Percentiles rank a stretch among this genome's conserved stretches.
These are phyloP conservation scores for Candida mattraensis DNA, from an alignment of 805 yeast genomes.

Conservation along the genomic window DNA sequence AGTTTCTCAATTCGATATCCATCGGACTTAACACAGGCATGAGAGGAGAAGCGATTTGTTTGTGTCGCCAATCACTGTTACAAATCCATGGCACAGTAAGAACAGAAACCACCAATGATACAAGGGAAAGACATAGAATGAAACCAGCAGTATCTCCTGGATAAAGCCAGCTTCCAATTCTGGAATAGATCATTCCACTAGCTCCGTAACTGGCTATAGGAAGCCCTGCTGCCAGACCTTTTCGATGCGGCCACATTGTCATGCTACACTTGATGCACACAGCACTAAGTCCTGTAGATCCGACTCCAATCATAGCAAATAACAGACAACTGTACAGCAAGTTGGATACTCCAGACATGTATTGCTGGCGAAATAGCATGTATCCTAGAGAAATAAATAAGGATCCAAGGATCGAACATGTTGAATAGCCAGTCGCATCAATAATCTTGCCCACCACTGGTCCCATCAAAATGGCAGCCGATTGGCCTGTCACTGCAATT, in stretches of 20 bases:
- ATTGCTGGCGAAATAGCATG: slow-evolving; percentile 52
- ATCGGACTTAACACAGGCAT: slow-evolving; percentile 6
- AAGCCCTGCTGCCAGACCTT: slow-evolving; percentile 75
- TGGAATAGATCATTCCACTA: slow-evolving; percentile 67
- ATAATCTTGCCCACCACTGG: slow-evolving; percentile 68
- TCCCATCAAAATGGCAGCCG: slow-evolving; percentile 64
- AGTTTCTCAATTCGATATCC: slow-evolving; percentile 5
- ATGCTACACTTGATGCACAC: slow-evolving; percentile 76
- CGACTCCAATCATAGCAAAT: slow-evolving; percentile 59
- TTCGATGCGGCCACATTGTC: slow-evolving; percentile 58
- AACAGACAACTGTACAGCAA: slow-evolving; percentile 45
- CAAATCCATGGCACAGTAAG: slow-evolving; percentile 50
- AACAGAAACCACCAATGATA: slow-evolving; percentile 41
- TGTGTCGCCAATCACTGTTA: slow-evolving; percentile 39
- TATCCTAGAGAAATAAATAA: slow-evolving; percentile 54
- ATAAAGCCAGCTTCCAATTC: slow-evolving; percentile 49
- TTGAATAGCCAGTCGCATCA: slow-evolving; percentile 59
- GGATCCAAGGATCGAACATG: slow-evolving; percentile 53
- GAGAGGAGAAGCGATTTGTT: slow-evolving; percentile 9
- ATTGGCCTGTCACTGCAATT: slow-evolving; percentile 65
- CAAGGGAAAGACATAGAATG: slow-evolving; percentile 44
- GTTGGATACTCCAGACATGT: slow-evolving; percentile 38
- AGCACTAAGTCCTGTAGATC: slow-evolving; percentile 64
- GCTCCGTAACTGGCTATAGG: slow-evolving; percentile 76
- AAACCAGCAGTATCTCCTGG: slow-evolving; percentile 61